Evolutionary conservation across 1,139 yeast genomes (phyloP).

Genomic region (Scheffersomyces stambukii): DNA sequence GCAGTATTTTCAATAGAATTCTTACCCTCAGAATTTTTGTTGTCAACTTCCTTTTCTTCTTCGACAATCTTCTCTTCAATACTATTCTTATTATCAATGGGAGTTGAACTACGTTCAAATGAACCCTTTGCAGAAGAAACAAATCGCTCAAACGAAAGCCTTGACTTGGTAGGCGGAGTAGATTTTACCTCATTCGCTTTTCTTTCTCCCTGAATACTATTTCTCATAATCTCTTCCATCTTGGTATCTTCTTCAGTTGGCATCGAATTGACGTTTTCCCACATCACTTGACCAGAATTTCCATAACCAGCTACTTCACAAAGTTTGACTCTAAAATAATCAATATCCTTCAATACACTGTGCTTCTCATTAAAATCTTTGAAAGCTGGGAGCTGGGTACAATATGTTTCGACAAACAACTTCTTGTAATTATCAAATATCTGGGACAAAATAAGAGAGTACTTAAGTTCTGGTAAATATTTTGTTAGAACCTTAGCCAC

Average conservation of each 20-base stretch:
- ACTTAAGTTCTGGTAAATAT: conserved; percentile 52
- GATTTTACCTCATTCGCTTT: conserved; percentile 2
- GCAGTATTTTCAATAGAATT: background rate
- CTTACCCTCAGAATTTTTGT: background rate
- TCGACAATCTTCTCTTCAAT: background rate
- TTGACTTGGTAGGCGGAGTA: conserved; percentile 2
- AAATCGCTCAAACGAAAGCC: conserved; percentile 6
- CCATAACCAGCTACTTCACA: conserved; percentile 62
- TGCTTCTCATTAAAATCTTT: conserved; percentile 53
- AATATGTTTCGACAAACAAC: conserved; percentile 50
- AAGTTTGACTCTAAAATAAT: conserved; percentile 58
- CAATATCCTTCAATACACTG: conserved; percentile 56
- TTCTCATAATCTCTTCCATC: conserved; percentile 46
- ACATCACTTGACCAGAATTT: conserved; percentile 59
- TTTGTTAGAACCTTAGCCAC: conserved; percentile 58
- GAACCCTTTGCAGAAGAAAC: conserved; percentile 8
- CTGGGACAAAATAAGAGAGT: conserved; percentile 47
- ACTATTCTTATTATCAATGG: conserved; percentile 1
- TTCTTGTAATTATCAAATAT: conserved; percentile 61
- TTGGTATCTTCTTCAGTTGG: conserved; percentile 47
- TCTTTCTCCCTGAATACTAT: conserved; percentile 27
- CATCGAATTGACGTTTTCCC: conserved; percentile 60
- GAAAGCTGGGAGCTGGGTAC: conserved; percentile 47
- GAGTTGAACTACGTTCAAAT: conserved; percentile 5
- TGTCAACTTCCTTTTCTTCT: background rate